Conservation (phyloP, 148 eudicot species). For the Rhododendron simsii region DNA sequence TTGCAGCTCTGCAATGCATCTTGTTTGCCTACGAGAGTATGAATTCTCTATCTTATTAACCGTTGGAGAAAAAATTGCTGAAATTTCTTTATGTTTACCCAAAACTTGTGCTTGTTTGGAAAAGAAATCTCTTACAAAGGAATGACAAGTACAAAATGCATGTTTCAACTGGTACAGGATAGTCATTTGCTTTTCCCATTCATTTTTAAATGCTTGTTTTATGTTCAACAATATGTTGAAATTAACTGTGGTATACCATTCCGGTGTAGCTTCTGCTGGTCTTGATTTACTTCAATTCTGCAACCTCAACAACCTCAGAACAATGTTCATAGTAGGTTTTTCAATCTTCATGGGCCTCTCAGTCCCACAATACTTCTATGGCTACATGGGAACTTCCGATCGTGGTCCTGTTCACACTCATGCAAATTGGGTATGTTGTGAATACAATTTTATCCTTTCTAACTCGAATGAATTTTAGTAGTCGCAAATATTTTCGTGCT, state of each 20-base stretch:
- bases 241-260: neutral
- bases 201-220: too few relatives aligned
- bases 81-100: neutral
- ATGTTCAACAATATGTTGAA: neutral
- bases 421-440: conserved; percentile 53
- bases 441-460: neutral
- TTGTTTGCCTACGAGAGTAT: conserved; percentile 74
- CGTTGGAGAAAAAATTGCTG: neutral
- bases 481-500: neutral
- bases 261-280: conserved; percentile 66
- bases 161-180: too few relatives aligned
- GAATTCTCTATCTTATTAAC: conserved; percentile 14
- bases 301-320: conserved; percentile 86
- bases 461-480: neutral
- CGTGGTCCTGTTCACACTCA: conserved; percentile 61
- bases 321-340: conserved; percentile 63
- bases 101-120: neutral
- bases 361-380: conserved; percentile 71
- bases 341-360: conserved; percentile 90
- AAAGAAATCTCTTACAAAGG: too few relatives aligned
- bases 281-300: conserved; percentile 76
- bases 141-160: neutral
- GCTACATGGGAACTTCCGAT: conserved; percentile 47
- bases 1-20: conserved; percentile 80
- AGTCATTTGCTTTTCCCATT: too few relatives aligned